Conservation (phyloP, 805 yeast genomes). For the Vanderwaltozyma verrucispora region DNA sequence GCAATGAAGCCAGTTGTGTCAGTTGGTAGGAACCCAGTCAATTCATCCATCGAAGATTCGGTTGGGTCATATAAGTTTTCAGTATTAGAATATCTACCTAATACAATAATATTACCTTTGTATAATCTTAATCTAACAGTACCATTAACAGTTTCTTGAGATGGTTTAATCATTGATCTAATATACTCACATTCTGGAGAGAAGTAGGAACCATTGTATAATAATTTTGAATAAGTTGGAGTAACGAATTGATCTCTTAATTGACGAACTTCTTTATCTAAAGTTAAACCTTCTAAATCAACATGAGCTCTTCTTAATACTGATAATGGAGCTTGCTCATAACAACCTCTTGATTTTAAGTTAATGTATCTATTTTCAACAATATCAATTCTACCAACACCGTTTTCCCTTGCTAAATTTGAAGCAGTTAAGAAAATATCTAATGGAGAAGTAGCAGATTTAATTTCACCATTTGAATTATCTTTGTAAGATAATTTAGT, state of each 20-base stretch:
- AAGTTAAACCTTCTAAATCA: slow-evolving; percentile 92
- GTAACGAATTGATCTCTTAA: slow-evolving; percentile 95
- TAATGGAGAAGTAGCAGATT: slow-evolving; percentile 78
- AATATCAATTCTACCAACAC: slow-evolving; percentile 98
- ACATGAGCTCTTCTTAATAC: slow-evolving; percentile 87
- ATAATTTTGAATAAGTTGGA: slow-evolving; percentile 75
- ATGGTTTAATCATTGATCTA: slow-evolving; percentile 87
- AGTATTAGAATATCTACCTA: slow-evolving; percentile 92
- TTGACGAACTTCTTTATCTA: slow-evolving; percentile 96
- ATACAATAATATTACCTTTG: slow-evolving; percentile 76
- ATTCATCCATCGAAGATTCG: slow-evolving; percentile 98
- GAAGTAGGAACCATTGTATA: slow-evolving; percentile 96
- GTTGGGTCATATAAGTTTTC: slow-evolving; percentile 97
- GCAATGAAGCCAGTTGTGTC: slow-evolving; percentile 97
- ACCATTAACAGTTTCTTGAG: slow-evolving; percentile 94
- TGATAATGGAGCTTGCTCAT: slow-evolving; percentile 98
- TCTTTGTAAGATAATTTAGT: slow-evolving; percentile 58
- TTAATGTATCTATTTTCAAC: slow-evolving; percentile 99
- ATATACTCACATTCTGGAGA: slow-evolving; percentile 97
- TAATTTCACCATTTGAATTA: slow-evolving; percentile 45
- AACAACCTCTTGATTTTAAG: slow-evolving; percentile 98
- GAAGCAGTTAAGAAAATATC: slow-evolving; percentile 90
- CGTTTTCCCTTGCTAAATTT: slow-evolving; percentile 95
- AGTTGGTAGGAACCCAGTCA: slow-evolving; percentile 94
- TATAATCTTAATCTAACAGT: slow-evolving; percentile 86